Evolutionary conservation across 2,329 filamentous ascomycete species (phyloP).

Genomic region (Leptosphaerulina australis): DNA sequence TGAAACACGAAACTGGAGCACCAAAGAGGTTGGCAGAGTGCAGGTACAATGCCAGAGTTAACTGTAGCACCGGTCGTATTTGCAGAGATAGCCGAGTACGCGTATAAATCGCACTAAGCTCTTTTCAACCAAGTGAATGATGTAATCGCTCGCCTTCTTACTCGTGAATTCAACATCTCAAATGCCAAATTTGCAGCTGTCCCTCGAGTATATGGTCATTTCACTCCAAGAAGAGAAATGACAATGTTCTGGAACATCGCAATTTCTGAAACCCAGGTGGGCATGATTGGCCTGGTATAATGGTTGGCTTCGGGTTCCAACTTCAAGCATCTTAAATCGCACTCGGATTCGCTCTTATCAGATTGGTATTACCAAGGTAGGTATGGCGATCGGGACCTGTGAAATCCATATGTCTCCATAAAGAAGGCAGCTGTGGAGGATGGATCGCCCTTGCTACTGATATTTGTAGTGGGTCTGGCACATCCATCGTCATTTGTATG

Average conservation of each 20-base stretch:
- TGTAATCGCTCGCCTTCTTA: neutral
- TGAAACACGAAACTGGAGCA: slow-evolving; percentile 1
- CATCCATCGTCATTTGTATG: too few relatives aligned
- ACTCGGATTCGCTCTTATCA: too few relatives aligned
- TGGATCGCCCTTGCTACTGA: too few relatives aligned
- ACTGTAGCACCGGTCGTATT: slow-evolving; percentile 11
- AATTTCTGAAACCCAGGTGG: neutral
- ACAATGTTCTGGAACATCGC: neutral
- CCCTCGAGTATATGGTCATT: neutral
- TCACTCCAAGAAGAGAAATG: neutral
- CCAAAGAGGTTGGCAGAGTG: slow-evolving; percentile 5
- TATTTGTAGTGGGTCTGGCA: too few relatives aligned
- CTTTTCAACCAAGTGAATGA: neutral
- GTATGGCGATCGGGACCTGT: too few relatives aligned
- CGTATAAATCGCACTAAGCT: neutral
- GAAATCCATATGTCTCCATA: too few relatives aligned
- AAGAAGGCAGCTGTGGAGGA: too few relatives aligned
- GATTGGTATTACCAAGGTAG: too few relatives aligned
- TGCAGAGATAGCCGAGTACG: slow-evolving; percentile 11
- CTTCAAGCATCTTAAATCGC: too few relatives aligned
- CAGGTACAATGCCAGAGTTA: slow-evolving; percentile 6
- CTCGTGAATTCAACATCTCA: neutral
- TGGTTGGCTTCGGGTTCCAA: too few relatives aligned
- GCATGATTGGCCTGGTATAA: neutral
- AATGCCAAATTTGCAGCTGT: neutral